A percentile compares a stretch with the other conserved stretches of the same genome.
phyloP scores from a whole-genome alignment of 805 yeast genomes.

The Starmerella apicola region DNA sequence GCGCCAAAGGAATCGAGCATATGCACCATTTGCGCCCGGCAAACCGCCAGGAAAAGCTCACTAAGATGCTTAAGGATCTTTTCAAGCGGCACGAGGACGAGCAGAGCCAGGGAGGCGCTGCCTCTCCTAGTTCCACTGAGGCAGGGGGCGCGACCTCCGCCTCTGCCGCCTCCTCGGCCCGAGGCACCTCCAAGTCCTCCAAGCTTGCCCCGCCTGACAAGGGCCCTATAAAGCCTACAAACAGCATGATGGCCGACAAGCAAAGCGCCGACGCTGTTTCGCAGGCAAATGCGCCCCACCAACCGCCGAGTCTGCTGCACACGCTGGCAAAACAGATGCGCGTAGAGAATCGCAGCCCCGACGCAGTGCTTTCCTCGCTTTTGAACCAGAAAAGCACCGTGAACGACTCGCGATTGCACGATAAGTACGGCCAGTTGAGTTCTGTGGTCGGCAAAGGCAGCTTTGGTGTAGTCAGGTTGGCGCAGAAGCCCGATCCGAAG shows the following conservation, averaged over 20 bases:
- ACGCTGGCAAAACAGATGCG: slow-evolving; percentile 15
- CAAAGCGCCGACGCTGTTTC: slow-evolving; percentile 19
- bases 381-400: slow-evolving; percentile 7
- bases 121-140: neutral
- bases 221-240: slow-evolving; percentile 3
- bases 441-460: slow-evolving; percentile 88
- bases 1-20: slow-evolving; percentile 41
- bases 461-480: slow-evolving; percentile 78
- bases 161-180: too few species aligned
- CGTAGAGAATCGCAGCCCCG: slow-evolving; percentile 15
- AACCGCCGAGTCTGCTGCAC: slow-evolving; percentile 20
- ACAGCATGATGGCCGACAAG: slow-evolving; percentile 12
- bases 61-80: slow-evolving; percentile 18
- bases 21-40: slow-evolving; percentile 67
- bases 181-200: too few species aligned
- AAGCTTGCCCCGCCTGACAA: slow-evolving; percentile 7
- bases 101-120: slow-evolving; percentile 1
- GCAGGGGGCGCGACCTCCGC: neutral
- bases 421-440: slow-evolving; percentile 83
- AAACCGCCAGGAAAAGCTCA: slow-evolving; percentile 32
- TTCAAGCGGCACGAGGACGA: slow-evolving; percentile 16
- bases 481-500: slow-evolving; percentile 45
- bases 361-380: slow-evolving; percentile 14
- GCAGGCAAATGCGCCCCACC: slow-evolving; percentile 6
- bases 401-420: slow-evolving; percentile 39